Base-by-base conservation (phyloP, 1,284 basidiomycete species). In the Malassezia restricta region DNA sequence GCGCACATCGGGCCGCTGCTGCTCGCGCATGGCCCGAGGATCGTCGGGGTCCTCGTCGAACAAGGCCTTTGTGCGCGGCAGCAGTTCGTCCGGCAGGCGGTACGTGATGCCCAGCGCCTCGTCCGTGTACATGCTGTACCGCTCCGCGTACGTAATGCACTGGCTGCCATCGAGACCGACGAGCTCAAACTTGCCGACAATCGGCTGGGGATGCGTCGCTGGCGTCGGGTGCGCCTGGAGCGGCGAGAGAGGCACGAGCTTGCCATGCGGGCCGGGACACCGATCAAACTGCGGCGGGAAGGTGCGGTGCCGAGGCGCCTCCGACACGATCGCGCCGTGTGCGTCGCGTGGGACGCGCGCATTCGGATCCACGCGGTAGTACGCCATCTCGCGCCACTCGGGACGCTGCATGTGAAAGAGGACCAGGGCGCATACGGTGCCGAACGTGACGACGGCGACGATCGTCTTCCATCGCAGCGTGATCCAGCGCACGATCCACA, bases 81-180 rank as follows among this genome's bases (percentile, higher is more conserved):
- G 65, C 55, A 65, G 59, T 35, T 63, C 62, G 3, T 60, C 47
- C 37, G 66, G 64, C 31, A 60, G 51, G n/a, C 70, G 62, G 48
- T 73, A 73, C 29, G 63, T 65, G 61, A 73, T 68, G 51, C 61
- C 63, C 40, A 73, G 65, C n/a, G 68, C 68, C 42, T 71, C 59
- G 56, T 73, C 70, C 28, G 68, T 65, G 59, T 73, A 73, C 70
- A 73, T 73, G 48, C 57, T 51, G 51, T 70, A 71, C 32, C 70
- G 52, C 40, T 60, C 59, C 6, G 58, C 49, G 56, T 73, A 73
- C 46, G 70, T 73, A 51, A 68, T 61, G 59, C 70, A 73, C 46
- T 67, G 64, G 50, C 53, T 58, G n/a, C 52, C 53, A 44, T 71
- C 63, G 61, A 73, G 61, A 47, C 63, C 65, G 4, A 66, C 58